Evolutionary conservation across 805 yeast genomes (phyloP).

Genomic region (Peterozyma toletana): DNA sequence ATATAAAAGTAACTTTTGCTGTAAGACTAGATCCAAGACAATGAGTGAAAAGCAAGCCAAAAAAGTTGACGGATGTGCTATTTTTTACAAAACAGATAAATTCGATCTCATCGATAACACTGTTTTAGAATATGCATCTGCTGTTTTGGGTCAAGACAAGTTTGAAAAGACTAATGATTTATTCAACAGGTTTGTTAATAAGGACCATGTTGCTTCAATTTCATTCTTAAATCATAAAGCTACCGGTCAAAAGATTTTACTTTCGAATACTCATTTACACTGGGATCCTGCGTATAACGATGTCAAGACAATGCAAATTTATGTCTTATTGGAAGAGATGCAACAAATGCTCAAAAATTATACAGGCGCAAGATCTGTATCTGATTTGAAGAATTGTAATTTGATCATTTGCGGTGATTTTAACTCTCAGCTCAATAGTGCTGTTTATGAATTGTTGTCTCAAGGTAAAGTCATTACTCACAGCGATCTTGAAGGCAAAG

Average conservation of each 20-base stretch:
- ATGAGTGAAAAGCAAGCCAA: constrained; percentile 75
- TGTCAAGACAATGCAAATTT: constrained; percentile 94
- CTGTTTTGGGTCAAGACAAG: constrained; percentile 74
- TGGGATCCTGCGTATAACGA: constrained; percentile 98
- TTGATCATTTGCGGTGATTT: constrained; percentile 90
- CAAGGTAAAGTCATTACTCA: constrained; percentile 77
- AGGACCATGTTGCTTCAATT: constrained; percentile 86
- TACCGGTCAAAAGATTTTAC: constrained; percentile 64
- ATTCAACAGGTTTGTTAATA: constrained; percentile 91
- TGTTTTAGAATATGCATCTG: constrained; percentile 74
- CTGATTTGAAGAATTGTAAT: constrained; percentile 24
- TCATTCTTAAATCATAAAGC: constrained; percentile 65
- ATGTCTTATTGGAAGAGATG: constrained; percentile 82
- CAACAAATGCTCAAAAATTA: constrained; percentile 54
- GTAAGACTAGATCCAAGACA: constrained; percentile 88
- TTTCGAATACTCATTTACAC: constrained; percentile 91
- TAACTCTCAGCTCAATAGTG: constrained; percentile 80
- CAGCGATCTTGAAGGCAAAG: constrained; percentile 75
- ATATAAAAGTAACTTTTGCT: constrained; percentile 75
- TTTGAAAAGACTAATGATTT: constrained; percentile 91
- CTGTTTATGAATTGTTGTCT: constrained; percentile 85
- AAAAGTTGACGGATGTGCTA: constrained; percentile 98
- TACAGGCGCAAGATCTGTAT: constrained; percentile 13
- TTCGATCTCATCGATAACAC: constrained; percentile 68
- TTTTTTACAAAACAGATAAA: constrained; percentile 65